Evolutionary conservation across 306 rosid species (phyloP), one percentile per base, ranked within the genome.

Genomic region (Begonia masoniana): DNA sequence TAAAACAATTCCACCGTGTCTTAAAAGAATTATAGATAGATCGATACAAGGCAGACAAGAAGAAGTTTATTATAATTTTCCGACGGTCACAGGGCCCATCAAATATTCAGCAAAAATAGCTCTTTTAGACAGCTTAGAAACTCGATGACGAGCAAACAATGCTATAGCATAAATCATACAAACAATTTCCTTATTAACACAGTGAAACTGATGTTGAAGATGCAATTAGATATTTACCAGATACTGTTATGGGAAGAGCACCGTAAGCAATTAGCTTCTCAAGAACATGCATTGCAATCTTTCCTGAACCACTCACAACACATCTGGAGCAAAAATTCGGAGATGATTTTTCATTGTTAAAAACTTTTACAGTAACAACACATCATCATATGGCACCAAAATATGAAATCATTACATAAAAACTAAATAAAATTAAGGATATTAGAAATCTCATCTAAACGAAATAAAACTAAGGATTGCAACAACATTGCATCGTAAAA

Each of bases 241-340:
- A 86, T 56, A 92, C 95, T 47, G 96, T 63, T 69, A 92, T 71
- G 49, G 99, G 99, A 61, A 83, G 77, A 52, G 96, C 96, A 43
- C 99, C 99, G 57, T 83, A 92, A 23, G 95, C 99, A 73, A 83
- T 74, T 56, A 92, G 92, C 83, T 92, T 92, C 70, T 92, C 99
- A 60, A 92, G 73, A 70, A 92, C 99, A 81, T 92, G 96, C 89
- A 92, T 50, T 59, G 99, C 95, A 57, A 92, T 86, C 85, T 92
- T 92, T 78, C 99, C 99, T 66, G 84, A 92, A 61, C 99, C 99
- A 21, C 88, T 86, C 50, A 92, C 92, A 43, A 62, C 95, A 60
- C 96, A 92, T 74, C 99, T 92, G 61, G 57, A 64, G 54, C 12
- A 16, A 46, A 62, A 69, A 68, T 19, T 52, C 61, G 66, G 55